Percentiles rank a stretch among this genome's conserved stretches.
phyloP scores from a whole-genome alignment of 73 alveolate species.

The Diophrys appendiculata region DNA sequence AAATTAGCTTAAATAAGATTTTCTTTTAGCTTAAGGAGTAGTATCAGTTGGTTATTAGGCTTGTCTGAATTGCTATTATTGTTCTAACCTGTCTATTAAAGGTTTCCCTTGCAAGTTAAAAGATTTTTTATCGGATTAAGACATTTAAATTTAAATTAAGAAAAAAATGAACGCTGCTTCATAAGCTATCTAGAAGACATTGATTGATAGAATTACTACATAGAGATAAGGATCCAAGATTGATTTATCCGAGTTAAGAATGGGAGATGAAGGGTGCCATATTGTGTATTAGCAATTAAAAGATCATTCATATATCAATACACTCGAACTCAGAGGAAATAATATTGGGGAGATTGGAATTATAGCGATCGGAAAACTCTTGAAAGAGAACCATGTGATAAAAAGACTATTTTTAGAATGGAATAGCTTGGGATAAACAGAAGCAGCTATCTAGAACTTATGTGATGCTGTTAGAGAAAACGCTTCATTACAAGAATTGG shows the following conservation, averaged over 20 bases:
- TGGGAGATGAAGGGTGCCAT: background rate
- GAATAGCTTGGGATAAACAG: slow-evolving; percentile 36
- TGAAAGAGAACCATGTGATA: slow-evolving; percentile 20
- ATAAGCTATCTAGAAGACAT: background rate
- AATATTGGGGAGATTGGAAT: slow-evolving; percentile 49
- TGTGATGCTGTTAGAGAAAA: slow-evolving; percentile 33
- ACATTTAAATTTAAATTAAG: background rate
- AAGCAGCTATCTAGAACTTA: slow-evolving; percentile 24
- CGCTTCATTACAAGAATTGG: slow-evolving; percentile 28
- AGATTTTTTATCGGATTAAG: background rate
- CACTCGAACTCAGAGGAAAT: slow-evolving; percentile 44
- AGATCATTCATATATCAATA: slow-evolving; percentile 30
- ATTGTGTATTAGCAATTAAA: background rate
- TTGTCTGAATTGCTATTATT: too few relatives aligned
- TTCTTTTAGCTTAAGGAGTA: background rate
- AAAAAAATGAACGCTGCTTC: background rate
- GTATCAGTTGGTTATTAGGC: too few relatives aligned
- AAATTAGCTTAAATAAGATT: background rate
- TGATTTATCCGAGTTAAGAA: background rate
- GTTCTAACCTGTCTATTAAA: too few relatives aligned
- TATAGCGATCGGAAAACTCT: background rate
- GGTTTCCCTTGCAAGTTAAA: background rate
- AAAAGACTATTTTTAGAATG: slow-evolving; percentile 29
- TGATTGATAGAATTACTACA: background rate
- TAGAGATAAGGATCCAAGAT: background rate